These are phyloP conservation scores for Chrysochromulina parva DNA, from an alignment of 78 protist genomes.

Conservation along the genomic window DNA sequence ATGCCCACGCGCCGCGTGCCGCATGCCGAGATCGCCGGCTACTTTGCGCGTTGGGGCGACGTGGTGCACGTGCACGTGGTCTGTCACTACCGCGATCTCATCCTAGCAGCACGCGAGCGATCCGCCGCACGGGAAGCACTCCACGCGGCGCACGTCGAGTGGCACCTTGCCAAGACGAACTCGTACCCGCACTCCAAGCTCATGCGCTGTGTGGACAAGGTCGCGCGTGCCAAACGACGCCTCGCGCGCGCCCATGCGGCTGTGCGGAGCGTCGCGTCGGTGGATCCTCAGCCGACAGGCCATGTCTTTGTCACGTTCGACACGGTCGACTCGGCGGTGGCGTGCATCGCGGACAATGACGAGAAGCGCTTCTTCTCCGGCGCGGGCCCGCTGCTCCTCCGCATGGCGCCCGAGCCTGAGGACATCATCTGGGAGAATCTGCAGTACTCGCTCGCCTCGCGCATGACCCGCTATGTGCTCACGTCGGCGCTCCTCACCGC, in stretches of 20 bases:
- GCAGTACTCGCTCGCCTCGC: background rate
- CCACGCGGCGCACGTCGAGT: conserved; percentile 2
- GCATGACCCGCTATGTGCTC: background rate
- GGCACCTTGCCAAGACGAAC: background rate
- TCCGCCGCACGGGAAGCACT: background rate
- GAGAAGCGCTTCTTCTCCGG: background rate
- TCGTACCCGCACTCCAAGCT: background rate
- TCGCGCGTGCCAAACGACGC: no score
- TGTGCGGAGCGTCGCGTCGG: no score
- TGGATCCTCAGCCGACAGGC: background rate
- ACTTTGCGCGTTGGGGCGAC: background rate
- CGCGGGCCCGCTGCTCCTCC: background rate
- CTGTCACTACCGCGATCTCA: background rate
- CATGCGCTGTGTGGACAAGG: background rate
- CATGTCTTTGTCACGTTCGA: background rate
- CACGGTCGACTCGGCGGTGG: conserved; percentile 3
- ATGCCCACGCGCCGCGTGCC: background rate
- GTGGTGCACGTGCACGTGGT: background rate
- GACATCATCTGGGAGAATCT: background rate
- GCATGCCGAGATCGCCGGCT: background rate
- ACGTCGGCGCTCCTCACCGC: background rate
- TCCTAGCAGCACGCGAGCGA: background rate
- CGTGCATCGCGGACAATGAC: background rate
- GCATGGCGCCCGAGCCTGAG: conserved; percentile 13
- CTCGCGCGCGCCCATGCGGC: no score